These are phyloP conservation scores for Beverwykella pulmonaria DNA, from an alignment of 495 filamentous ascomycete genomes.

Conservation along the genomic window DNA sequence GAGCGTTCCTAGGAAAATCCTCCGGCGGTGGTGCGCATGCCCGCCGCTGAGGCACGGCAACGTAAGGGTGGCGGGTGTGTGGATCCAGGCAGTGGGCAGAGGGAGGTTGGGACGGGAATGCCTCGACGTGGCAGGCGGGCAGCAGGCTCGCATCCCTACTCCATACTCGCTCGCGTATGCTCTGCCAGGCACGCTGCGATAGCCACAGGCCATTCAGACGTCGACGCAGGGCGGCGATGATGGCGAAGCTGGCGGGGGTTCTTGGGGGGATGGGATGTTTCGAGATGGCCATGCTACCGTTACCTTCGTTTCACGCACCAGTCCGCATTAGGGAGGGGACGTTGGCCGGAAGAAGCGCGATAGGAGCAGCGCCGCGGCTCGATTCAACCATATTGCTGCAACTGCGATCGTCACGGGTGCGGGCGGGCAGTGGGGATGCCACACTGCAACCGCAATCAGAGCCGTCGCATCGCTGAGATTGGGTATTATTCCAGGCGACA, in stretches of 20 bases:
- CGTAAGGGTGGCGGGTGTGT: constrained; percentile 30
- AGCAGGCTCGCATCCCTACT: not conserved
- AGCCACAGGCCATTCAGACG: not conserved
- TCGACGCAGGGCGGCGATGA: constrained; percentile 13
- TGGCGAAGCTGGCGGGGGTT: constrained; percentile 18
- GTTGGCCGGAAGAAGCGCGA: constrained; percentile 17
- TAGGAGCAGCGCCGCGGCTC: constrained; percentile 10
- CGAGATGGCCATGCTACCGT: constrained; percentile 33
- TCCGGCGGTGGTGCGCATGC: constrained; percentile 30
- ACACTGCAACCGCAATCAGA: constrained; percentile 33
- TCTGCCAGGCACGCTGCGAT: constrained; percentile 24
- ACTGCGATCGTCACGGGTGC: not conserved
- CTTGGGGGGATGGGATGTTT: constrained; percentile 28
- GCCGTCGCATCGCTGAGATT: constrained; percentile 28
- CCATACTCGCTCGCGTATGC: not conserved
- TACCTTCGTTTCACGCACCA: constrained; percentile 24
- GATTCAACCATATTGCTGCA: constrained; percentile 30
- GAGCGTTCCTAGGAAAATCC: constrained; percentile 21
- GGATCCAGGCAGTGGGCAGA: constrained; percentile 14
- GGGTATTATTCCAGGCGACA: not conserved
- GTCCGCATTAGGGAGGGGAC: constrained; percentile 4
- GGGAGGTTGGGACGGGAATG: not conserved
- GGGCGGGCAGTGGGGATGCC: not conserved
- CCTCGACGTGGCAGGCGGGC: not conserved
- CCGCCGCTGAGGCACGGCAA: constrained; percentile 30